Conservation (phyloP, 129 eudicot species). For the Logfia minima region DNA sequence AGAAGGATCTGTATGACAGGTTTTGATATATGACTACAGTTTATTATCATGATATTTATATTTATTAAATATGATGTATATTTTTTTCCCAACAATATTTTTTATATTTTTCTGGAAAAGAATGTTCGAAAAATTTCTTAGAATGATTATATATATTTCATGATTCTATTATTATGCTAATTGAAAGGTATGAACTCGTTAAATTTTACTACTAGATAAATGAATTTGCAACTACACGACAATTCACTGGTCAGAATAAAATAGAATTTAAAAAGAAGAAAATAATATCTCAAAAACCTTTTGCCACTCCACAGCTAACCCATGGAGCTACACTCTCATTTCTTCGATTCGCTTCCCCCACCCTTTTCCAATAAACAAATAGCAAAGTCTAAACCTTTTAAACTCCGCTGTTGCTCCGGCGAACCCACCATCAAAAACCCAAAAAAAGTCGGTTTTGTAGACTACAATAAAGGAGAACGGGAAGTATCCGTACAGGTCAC, state of each 20-base stretch:
- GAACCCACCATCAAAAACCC: conserved; percentile 37
- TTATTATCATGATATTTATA: not conserved
- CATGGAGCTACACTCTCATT: conserved; percentile 16
- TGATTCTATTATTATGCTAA: no score
- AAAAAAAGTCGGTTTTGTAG: conserved; percentile 43
- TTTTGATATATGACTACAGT: not conserved
- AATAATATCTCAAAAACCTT: not conserved
- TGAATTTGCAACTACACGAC: no score
- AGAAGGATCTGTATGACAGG: not conserved
- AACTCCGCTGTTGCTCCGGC: conserved; percentile 27
- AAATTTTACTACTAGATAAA: no score
- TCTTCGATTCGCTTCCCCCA: conserved; percentile 20
- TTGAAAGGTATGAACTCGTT: no score
- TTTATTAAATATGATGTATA: no score
- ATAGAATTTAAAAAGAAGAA: no score
- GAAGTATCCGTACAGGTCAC: conserved; percentile 44
- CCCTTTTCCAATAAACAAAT: conserved; percentile 17
- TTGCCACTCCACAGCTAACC: conserved; percentile 25
- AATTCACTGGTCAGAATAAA: no score
- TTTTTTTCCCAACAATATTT: no score
- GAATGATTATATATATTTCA: no score
- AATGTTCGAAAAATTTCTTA: no score
- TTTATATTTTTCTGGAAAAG: no score
- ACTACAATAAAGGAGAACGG: conserved; percentile 79
- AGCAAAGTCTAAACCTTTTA: not conserved